Conservation (phyloP, 495 filamentous ascomycete species). For the Rostrohypoxylon terebratum region DNA sequence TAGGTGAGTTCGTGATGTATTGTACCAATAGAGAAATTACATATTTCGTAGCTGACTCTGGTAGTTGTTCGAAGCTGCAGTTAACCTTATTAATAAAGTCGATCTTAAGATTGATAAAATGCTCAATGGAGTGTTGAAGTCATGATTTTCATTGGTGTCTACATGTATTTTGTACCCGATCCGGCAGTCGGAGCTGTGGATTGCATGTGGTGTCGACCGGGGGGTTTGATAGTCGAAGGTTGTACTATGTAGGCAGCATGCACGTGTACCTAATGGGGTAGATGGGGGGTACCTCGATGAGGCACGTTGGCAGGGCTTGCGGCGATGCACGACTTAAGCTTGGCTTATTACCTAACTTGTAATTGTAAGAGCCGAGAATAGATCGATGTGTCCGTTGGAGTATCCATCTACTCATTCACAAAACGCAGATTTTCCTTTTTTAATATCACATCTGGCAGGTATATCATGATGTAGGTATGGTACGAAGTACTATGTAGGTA, state of each 20-base stretch:
- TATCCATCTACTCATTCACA: background rate
- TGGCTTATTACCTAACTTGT: background rate
- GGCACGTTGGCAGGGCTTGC: conserved; percentile 1
- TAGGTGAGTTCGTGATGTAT: conserved; percentile 1
- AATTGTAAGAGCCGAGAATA: background rate
- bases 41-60: conserved; percentile 1
- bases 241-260: conserved; percentile 21
- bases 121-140: conserved; percentile 27
- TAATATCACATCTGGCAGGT: background rate
- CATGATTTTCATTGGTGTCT: conserved; percentile 26
- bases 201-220: conserved; percentile 29
- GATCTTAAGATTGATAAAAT: conserved; percentile 35
- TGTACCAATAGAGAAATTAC: conserved; percentile 31
- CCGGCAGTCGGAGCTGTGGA: conserved; percentile 38
- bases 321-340: conserved; percentile 11
- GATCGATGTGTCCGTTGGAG: background rate
- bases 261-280: conserved; percentile 41
- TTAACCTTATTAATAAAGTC: conserved; percentile 34
- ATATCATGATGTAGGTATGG: background rate
- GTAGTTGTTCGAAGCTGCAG: background rate
- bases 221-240: conserved; percentile 25
- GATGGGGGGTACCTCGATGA: conserved; percentile 24
- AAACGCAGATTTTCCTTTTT: background rate
- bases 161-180: conserved; percentile 32
- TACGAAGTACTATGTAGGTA: too few relatives aligned